These are phyloP conservation scores for Cucumis sativus DNA, from an alignment of 306 rosid species.

Conservation along the genomic window DNA sequence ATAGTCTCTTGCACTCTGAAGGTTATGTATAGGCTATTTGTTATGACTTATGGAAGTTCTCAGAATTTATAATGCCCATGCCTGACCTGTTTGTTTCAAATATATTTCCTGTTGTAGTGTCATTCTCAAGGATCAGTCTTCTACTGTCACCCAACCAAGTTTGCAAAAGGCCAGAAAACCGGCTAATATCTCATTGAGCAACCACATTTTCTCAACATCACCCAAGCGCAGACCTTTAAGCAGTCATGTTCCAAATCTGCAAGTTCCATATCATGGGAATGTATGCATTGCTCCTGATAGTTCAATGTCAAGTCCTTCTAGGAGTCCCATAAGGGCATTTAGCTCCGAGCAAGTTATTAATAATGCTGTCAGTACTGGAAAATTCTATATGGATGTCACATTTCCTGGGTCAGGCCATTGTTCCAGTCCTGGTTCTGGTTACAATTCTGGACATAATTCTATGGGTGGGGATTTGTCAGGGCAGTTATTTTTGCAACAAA, in stretches of 20 bases:
- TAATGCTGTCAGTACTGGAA: conserved; percentile 43
- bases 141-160: conserved; percentile 31
- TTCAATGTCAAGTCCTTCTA: conserved; percentile 61
- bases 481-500: conserved; percentile 48
- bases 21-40: neutral
- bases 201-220: conserved; percentile 45
- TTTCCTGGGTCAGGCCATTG: conserved; percentile 82
- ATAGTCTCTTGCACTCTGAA: neutral
- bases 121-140: conserved; percentile 55
- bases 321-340: conserved; percentile 53
- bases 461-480: conserved; percentile 97
- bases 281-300: conserved; percentile 61
- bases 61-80: conserved; percentile 12
- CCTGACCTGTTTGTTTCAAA: conserved; percentile 17
- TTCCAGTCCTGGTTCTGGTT: conserved; percentile 98
- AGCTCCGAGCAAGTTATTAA: conserved; percentile 40
- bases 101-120: conserved; percentile 32
- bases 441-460: conserved; percentile 94
- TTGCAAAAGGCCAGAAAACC: conserved; percentile 40
- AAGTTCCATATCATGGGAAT: conserved; percentile 61
- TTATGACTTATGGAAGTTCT: neutral
- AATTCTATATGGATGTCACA: conserved; percentile 22
- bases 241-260: conserved; percentile 73
- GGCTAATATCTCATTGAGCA: conserved; percentile 34
- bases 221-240: conserved; percentile 74